Evolutionary conservation across 257 asterid genomes (phyloP).

Genomic region (Anisodus tanguticus): DNA sequence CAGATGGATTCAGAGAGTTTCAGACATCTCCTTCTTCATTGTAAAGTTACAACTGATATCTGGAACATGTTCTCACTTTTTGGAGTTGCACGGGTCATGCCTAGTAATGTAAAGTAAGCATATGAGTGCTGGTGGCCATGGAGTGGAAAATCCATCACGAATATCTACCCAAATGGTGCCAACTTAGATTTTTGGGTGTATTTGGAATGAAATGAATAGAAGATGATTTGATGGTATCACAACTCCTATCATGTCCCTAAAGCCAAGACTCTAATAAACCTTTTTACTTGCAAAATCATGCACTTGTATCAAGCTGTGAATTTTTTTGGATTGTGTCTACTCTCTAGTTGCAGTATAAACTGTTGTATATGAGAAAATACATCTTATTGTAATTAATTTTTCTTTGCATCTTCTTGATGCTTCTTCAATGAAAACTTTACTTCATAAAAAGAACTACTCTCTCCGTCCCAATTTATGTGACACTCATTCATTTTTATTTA

Average conservation of each 20-base stretch:
- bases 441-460: too few species aligned
- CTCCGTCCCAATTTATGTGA: too few species aligned
- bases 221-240: not conserved
- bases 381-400: too few species aligned
- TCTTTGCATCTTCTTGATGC: too few species aligned
- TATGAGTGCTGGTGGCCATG: not conserved
- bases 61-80: not conserved
- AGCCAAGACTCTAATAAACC: not conserved
- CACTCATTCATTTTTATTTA: too few species aligned
- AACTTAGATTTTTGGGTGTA: not conserved
- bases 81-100: not conserved
- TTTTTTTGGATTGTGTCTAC: too few species aligned
- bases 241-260: not conserved
- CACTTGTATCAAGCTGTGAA: constrained; percentile 5
- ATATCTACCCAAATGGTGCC: not conserved
- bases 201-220: not conserved
- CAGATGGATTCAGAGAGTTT: not conserved
- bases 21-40: not conserved
- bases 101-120: constrained; percentile 2
- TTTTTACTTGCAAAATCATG: not conserved
- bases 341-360: not conserved
- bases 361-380: not conserved
- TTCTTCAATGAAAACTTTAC: too few species aligned
- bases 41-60: not conserved
- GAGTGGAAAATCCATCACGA: not conserved